Conservation (phyloP, 2,329 filamentous ascomycete genomes). For the Parasarocladium wereldwijsianum region DNA sequence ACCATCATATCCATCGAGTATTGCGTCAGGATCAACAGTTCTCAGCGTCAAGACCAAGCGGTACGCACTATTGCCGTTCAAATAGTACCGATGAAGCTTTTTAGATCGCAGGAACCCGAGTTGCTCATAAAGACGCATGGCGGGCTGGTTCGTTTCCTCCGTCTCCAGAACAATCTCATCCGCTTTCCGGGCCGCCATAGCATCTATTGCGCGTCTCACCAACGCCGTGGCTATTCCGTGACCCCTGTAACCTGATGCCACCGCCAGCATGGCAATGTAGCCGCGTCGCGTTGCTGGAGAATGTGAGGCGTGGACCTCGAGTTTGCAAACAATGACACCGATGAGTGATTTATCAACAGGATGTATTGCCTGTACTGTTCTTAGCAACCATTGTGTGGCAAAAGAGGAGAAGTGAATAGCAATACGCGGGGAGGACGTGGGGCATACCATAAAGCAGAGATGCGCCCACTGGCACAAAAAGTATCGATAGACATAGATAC, state of each 20-base stretch:
- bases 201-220: constrained; percentile 80
- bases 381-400: constrained; percentile 5
- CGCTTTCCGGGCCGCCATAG: constrained; percentile 70
- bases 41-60: constrained; percentile 72
- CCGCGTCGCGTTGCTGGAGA: constrained; percentile 62
- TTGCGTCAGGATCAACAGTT: constrained; percentile 25
- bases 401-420: constrained; percentile 5
- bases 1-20: constrained; percentile 19
- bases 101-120: constrained; percentile 88
- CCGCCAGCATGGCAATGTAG: constrained; percentile 98
- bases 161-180: constrained; percentile 96
- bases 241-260: constrained; percentile 64
- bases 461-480: constrained; percentile 97
- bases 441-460: constrained; percentile 77
- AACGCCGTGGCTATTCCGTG: constrained; percentile 78
- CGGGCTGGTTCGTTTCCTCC: constrained; percentile 80
- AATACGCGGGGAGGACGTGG: neutral
- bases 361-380: constrained; percentile 44
- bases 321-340: constrained; percentile 87
- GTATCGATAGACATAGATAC: constrained; percentile 97
- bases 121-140: constrained; percentile 84
- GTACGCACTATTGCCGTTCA: constrained; percentile 93
- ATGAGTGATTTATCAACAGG: constrained; percentile 51
- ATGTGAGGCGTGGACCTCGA: constrained; percentile 78
- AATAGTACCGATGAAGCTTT: constrained; percentile 83